phyloP scores from a whole-genome alignment of 441 rosid genomes.

The Daphne laureola region DNA sequence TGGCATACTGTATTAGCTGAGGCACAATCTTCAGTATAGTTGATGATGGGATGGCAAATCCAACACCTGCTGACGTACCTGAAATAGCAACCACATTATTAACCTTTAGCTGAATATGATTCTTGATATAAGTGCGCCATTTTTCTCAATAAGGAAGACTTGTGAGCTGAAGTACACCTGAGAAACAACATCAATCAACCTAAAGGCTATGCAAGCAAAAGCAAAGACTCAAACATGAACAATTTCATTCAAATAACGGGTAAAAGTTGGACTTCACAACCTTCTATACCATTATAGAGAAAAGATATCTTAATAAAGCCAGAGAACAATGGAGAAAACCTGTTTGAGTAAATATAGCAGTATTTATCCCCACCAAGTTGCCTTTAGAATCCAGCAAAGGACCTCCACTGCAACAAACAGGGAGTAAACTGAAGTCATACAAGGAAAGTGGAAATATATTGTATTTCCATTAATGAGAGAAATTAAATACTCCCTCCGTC shows the following conservation, averaged over 20 bases:
- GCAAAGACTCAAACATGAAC: no score
- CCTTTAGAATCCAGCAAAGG: slow-evolving; percentile 91
- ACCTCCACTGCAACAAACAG: slow-evolving; percentile 60
- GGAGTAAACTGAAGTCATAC: slow-evolving; percentile 2
- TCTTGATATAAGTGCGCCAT: no score
- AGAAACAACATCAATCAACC: not conserved
- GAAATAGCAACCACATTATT: slow-evolving; percentile 15
- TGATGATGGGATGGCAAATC: slow-evolving; percentile 93
- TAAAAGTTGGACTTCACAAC: no score
- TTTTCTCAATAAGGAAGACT: no score
- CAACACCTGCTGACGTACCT: slow-evolving; percentile 96
- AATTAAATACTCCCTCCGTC: no score
- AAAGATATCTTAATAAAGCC: no score
- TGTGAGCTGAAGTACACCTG: no score
- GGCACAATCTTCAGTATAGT: slow-evolving; percentile 88
- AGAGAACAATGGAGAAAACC: slow-evolving; percentile 25
- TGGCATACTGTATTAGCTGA: slow-evolving; percentile 74
- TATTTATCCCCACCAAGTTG: slow-evolving; percentile 80
- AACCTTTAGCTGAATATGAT: no score
- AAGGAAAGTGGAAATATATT: slow-evolving; percentile 6
- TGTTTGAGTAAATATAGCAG: slow-evolving; percentile 88
- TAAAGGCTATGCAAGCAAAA: no score
- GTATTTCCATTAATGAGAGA: slow-evolving; percentile 1
- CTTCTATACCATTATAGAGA: no score
- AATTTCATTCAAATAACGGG: no score